These are phyloP conservation scores for Martensiomyces pterosporus DNA, from an alignment of 192 early-diverging fungal genomes.

Conservation along the genomic window DNA sequence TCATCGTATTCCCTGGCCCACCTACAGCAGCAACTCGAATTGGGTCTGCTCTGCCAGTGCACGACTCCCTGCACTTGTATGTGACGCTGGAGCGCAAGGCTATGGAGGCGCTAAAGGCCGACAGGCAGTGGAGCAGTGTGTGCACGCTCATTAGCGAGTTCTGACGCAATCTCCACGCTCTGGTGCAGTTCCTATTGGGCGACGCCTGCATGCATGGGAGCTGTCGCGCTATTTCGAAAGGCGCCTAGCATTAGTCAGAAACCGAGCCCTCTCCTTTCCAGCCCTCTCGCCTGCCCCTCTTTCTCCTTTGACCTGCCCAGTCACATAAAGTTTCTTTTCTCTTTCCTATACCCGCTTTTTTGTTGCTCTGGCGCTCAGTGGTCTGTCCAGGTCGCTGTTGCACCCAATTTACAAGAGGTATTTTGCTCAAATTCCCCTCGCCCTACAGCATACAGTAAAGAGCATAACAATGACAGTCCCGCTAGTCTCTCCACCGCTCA, in stretches of 20 bases:
- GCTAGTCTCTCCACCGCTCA: not conserved
- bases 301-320: constrained; percentile 5
- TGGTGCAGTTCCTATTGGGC: too few relatives aligned
- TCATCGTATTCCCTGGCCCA: constrained; percentile 45
- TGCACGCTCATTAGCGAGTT: constrained; percentile 28
- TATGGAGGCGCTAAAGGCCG: constrained; percentile 28
- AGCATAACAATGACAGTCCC: constrained; percentile 7
- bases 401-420: too few relatives aligned
- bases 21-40: not conserved
- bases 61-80: constrained; percentile 32
- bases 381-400: too few relatives aligned
- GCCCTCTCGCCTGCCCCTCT: constrained; percentile 1
- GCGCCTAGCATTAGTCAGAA: too few relatives aligned
- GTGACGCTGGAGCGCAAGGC: constrained; percentile 31
- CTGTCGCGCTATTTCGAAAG: not conserved
- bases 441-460: too few relatives aligned
- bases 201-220: too few relatives aligned
- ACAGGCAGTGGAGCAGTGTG: constrained; percentile 15
- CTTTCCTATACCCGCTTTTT: too few relatives aligned
- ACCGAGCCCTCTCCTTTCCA: too few relatives aligned
- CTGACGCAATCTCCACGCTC: not conserved
- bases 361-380: too few relatives aligned
- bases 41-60: not conserved
- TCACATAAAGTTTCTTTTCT: constrained; percentile 1
- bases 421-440: too few relatives aligned